Evolutionary conservation across 768 basidiomycete genomes (phyloP), one percentile per base, ranked within the genome.

Genomic region (Xanthoconium purpureum): DNA sequence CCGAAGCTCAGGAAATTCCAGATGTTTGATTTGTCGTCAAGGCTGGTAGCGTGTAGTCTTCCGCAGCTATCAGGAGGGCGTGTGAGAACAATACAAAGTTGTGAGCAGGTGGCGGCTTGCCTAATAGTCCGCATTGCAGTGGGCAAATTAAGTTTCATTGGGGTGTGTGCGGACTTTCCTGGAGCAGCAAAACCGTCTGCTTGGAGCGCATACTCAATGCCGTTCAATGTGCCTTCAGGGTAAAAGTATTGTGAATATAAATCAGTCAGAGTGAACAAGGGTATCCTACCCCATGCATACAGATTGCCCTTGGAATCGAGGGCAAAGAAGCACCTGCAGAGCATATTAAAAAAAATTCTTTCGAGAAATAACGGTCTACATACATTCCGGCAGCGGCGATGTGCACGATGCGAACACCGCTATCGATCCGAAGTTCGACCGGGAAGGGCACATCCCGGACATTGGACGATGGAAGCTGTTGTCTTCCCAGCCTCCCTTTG

Each of bases 371-470:
- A 38, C 6, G 44, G 52, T 50, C 29, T 33, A 72, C 84, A 59
- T 64, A 90, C 92, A 89, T 93, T 66, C 94, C 94, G 18, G 90
- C 87, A 0, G 92, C 89, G 39, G 83, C 80, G 40, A 95, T 74
- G 57, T 76, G 82, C 38, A 94, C 89, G 53, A 94, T 80, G 13
- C 83, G 80, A 17, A 74, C 79, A 33, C 78, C 79, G 14, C 82
- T 82, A 40, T 50, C 61, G 45, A 93, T 76, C 40, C 70, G 73
- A 42, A 94, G 76, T 58, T 83, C 79, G 4, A 78, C 72, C 1
- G 93, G 93, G 64, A 79, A 84, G 6, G 90, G 84, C 3, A 87
- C 79, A 20, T 71, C 80, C 54, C 55, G 61, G 33, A 65, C 59
- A 51, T 54, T 62, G 46, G 73, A 66, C 44, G 63, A 71, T 18